These are phyloP conservation scores for Sclerotinia subarctica DNA, from an alignment of 2,329 filamentous ascomycete species.

Conservation along the genomic window DNA sequence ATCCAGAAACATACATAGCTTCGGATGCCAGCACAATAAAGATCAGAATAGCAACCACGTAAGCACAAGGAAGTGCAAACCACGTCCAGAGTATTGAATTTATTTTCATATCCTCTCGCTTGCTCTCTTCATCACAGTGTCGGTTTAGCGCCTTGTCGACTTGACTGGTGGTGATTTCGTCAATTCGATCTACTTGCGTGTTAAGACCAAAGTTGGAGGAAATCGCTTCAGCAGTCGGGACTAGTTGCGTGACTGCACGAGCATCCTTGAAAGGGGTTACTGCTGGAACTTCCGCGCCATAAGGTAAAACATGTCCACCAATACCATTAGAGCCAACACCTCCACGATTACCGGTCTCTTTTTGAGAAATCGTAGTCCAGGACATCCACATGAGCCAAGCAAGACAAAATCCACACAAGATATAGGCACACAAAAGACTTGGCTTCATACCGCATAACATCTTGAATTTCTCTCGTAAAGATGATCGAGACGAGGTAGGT, in stretches of 20 bases:
- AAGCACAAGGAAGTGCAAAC: no score
- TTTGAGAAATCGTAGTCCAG: neutral
- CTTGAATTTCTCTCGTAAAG: neutral
- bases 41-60: no score
- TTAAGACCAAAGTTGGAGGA: neutral
- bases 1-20: no score
- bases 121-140: no score
- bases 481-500: no score
- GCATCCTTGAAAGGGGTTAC: neutral
- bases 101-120: no score
- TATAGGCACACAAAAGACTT: neutral
- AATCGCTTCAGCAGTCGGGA: no score
- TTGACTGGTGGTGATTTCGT: no score
- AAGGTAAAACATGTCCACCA: neutral
- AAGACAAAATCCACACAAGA: neutral
- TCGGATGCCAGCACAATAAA: no score
- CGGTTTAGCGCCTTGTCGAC: no score
- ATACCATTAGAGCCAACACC: neutral
- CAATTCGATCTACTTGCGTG: no score
- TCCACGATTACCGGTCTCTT: neutral
- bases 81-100: no score
- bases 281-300: neutral
- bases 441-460: neutral
- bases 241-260: neutral
- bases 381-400: slow-evolving; percentile 6